phyloP scores from a whole-genome alignment of 495 filamentous ascomycete species.

The Podospora conica region DNA sequence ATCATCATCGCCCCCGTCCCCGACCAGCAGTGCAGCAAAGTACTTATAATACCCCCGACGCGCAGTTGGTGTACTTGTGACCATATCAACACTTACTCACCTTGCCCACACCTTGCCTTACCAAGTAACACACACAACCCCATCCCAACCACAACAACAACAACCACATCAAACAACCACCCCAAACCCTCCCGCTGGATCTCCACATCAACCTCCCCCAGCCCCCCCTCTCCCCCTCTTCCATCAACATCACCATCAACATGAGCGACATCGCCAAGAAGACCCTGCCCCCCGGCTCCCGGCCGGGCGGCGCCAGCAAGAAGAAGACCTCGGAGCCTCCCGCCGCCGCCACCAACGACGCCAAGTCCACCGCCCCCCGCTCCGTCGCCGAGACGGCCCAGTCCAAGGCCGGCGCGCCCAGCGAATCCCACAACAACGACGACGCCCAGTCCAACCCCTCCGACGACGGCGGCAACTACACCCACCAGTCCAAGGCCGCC shows the following conservation, averaged over 20 bases:
- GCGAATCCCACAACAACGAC: not conserved
- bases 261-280: constrained; percentile 30
- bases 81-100: not conserved
- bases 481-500: constrained; percentile 13
- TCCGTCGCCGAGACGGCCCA: constrained; percentile 13
- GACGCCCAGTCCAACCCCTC: not conserved
- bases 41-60: not conserved
- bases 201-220: not conserved
- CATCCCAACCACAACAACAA: not conserved
- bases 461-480: constrained; percentile 16
- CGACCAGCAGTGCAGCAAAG: no score
- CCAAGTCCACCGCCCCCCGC: constrained; percentile 3
- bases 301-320: constrained; percentile 18
- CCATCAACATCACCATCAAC: not conserved
- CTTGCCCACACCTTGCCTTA: not conserved
- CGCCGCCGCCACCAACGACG: not conserved
- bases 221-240: not conserved
- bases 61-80: not conserved
- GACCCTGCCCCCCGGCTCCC: constrained; percentile 21
- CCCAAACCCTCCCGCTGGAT: not conserved
- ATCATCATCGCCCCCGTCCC: not conserved
- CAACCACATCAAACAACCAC: not conserved
- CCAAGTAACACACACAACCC: not conserved
- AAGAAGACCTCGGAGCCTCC: constrained; percentile 16
- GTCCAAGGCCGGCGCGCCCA: constrained; percentile 2